These are phyloP conservation scores for Macrocybe sp. DNA, from an alignment of 1,284 basidiomycete species.

Conservation along the genomic window DNA sequence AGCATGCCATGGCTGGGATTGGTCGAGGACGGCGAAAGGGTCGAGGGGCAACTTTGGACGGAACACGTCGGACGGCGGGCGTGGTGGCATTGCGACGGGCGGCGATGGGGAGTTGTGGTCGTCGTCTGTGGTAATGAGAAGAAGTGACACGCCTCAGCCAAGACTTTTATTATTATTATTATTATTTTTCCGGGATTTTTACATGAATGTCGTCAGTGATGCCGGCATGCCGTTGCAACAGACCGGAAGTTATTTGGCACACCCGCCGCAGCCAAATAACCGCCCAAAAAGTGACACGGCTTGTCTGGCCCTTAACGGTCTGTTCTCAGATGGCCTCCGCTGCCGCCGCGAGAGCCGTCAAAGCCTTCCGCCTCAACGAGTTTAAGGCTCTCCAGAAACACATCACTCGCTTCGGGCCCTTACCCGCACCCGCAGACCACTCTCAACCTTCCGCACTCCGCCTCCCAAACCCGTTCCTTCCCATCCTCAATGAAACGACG, in stretches of 20 bases:
- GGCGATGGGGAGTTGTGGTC: background rate
- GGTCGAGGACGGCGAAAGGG: constrained; percentile 34
- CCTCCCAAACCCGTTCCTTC: constrained; percentile 65
- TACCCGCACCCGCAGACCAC: constrained; percentile 21
- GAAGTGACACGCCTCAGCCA: too few species aligned
- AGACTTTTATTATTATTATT: too few species aligned
- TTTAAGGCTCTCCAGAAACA: constrained; percentile 31
- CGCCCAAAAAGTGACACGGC: too few species aligned
- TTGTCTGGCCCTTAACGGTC: too few species aligned
- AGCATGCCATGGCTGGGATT: constrained; percentile 32
- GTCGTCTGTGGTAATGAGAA: too few species aligned
- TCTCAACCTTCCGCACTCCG: constrained; percentile 24
- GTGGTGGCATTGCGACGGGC: background rate
- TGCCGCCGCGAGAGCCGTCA: constrained; percentile 32
- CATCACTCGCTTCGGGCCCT: constrained; percentile 29
- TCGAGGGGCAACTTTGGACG: constrained; percentile 45
- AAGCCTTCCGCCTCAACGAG: constrained; percentile 41
- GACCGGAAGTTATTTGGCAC: too few species aligned
- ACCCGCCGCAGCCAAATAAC: too few species aligned
- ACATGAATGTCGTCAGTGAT: too few species aligned
- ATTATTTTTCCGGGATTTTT: too few species aligned
- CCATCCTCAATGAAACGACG: constrained; percentile 51
- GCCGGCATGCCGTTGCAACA: too few species aligned
- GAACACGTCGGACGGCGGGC: constrained; percentile 30
- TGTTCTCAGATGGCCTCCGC: too few species aligned